phyloP scores from a whole-genome alignment of 805 yeast species.

The Metschnikowia lachancei region DNA sequence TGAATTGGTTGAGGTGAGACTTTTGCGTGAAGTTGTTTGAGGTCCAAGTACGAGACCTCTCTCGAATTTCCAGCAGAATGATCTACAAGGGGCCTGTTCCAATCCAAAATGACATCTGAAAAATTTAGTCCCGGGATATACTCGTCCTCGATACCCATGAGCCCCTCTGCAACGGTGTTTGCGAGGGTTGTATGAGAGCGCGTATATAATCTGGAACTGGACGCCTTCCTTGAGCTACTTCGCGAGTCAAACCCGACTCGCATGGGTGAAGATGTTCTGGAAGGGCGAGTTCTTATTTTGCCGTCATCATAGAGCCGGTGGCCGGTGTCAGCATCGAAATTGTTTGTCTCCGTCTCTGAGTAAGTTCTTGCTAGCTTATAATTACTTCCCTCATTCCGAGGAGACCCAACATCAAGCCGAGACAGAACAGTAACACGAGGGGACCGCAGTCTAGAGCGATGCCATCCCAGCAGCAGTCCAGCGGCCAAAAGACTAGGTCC shows the following conservation, averaged over 20 bases:
- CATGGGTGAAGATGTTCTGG: slow-evolving; percentile 20
- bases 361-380: slow-evolving; percentile 50
- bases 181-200: slow-evolving; percentile 29
- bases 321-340: slow-evolving; percentile 56
- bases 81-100: slow-evolving; percentile 48
- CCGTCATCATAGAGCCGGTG: slow-evolving; percentile 54
- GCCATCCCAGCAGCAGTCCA: slow-evolving; percentile 9
- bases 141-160: slow-evolving; percentile 65
- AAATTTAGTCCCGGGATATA: slow-evolving; percentile 72
- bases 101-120: slow-evolving; percentile 43
- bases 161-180: slow-evolving; percentile 17
- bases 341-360: slow-evolving; percentile 63
- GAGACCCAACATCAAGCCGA: slow-evolving; percentile 1
- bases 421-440: slow-evolving; percentile 8
- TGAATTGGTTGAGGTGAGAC: slow-evolving; percentile 44
- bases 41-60: slow-evolving; percentile 39
- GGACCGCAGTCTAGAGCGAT: slow-evolving; percentile 7
- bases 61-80: slow-evolving; percentile 26
- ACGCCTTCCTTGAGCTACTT: slow-evolving; percentile 5
- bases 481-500: slow-evolving; percentile 7
- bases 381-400: slow-evolving; percentile 10
- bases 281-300: slow-evolving; percentile 43
- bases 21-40: slow-evolving; percentile 41
- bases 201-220: slow-evolving; percentile 26
- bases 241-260: neutral